phyloP scores from a whole-genome alignment of 208 protist species.

The Leishmania lainsoni region DNA sequence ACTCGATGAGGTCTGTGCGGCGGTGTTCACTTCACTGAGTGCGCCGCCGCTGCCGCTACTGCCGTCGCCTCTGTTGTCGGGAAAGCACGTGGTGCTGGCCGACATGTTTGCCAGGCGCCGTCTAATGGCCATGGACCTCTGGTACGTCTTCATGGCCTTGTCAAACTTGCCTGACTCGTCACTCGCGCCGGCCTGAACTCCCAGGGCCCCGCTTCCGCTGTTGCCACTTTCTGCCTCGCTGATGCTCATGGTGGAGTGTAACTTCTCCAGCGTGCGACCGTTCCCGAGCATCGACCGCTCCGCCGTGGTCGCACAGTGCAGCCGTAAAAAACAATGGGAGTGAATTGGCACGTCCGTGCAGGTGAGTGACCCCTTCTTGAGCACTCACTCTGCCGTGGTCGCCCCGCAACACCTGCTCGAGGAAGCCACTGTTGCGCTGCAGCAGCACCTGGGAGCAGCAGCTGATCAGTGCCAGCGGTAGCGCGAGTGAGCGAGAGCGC shows the following conservation, averaged over 20 bases:
- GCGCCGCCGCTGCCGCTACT: background rate
- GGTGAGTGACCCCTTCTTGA: background rate
- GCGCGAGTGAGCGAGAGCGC: too few species aligned
- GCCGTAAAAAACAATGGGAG: background rate
- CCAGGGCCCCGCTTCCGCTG: background rate
- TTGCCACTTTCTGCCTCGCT: background rate
- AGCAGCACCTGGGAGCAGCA: background rate
- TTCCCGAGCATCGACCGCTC: background rate
- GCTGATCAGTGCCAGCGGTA: background rate
- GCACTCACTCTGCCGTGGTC: background rate
- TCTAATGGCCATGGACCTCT: constrained; percentile 19
- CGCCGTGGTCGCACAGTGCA: background rate
- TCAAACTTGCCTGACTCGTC: constrained; percentile 18
- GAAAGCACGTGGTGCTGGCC: background rate
- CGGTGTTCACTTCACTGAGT: background rate
- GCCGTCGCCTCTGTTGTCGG: background rate
- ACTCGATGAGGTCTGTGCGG: background rate
- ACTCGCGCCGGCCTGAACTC: background rate
- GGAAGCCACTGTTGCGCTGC: background rate
- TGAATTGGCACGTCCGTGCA: background rate
- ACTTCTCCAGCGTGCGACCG: background rate
- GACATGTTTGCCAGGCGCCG: constrained; percentile 11
- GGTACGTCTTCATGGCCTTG: constrained; percentile 20
- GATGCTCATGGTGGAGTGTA: background rate
- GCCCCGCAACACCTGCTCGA: background rate